These are phyloP conservation scores for Sporothrix brasiliensis DNA, from an alignment of 2,329 filamentous ascomycete species.

Conservation along the genomic window DNA sequence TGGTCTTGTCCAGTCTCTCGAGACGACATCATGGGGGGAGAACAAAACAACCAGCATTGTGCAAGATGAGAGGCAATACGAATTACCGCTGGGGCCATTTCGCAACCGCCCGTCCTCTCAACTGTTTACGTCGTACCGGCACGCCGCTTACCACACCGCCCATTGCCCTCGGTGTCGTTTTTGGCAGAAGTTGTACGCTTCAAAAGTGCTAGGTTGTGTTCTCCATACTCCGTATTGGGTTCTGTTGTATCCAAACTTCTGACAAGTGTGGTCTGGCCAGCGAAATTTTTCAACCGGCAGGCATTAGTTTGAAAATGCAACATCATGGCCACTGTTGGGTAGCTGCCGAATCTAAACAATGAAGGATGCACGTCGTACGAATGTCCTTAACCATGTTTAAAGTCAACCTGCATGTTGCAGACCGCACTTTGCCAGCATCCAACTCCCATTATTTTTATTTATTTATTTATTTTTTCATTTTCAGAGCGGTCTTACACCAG, in stretches of 20 bases:
- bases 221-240: too few relatives aligned
- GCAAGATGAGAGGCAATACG: neutral
- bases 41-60: neutral
- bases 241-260: too few relatives aligned
- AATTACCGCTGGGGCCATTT: neutral
- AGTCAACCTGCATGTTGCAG: neutral
- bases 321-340: neutral
- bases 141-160: neutral
- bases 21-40: neutral
- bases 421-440: neutral
- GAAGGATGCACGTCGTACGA: neutral
- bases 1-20: neutral
- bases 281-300: neutral
- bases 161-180: neutral
- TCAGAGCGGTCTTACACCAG: neutral
- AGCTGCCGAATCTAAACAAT: neutral
- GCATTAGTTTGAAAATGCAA: neutral
- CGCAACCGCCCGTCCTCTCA: neutral
- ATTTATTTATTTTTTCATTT: conserved; percentile 17
- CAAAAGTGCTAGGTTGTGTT: neutral
- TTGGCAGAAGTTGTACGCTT: neutral
- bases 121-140: neutral
- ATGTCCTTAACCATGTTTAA: neutral
- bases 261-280: neutral
- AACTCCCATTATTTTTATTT: neutral